Evolutionary conservation across 371 early-diverging fungal genomes (phyloP).

Genomic region (Mortierella sp.): DNA sequence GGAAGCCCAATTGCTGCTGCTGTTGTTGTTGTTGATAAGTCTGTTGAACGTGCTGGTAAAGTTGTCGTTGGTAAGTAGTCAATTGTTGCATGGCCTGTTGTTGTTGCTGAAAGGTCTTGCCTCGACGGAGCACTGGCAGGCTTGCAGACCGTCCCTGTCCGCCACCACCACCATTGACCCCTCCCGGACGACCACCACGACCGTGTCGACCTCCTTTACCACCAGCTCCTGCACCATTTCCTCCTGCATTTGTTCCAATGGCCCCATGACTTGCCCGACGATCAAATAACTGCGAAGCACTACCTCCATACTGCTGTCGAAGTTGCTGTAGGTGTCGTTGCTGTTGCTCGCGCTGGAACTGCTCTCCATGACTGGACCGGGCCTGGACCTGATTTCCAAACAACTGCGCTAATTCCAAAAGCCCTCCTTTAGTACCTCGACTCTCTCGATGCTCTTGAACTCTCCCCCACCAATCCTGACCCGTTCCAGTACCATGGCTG

Average conservation of each 20-base stretch:
- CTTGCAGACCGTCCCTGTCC: constrained; percentile 1
- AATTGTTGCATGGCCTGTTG: constrained; percentile 49
- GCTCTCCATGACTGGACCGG: constrained; percentile 10
- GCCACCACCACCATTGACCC: background rate
- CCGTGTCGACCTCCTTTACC: constrained; percentile 19
- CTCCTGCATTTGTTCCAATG: constrained; percentile 13
- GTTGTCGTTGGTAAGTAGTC: constrained; percentile 42
- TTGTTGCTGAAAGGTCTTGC: constrained; percentile 53
- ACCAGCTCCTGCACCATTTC: constrained; percentile 3
- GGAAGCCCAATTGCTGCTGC: constrained; percentile 7
- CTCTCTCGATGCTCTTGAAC: constrained; percentile 1
- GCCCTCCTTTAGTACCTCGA: background rate
- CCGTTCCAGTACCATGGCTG: background rate
- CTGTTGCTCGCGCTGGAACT: constrained; percentile 18
- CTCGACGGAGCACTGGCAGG: constrained; percentile 21
- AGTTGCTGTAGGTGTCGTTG: constrained; percentile 23
- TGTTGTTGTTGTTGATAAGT: constrained; percentile 33
- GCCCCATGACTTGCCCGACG: constrained; percentile 21
- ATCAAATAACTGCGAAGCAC: background rate
- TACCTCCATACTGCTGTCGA: constrained; percentile 15
- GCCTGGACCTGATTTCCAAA: constrained; percentile 10
- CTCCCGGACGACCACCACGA: constrained; percentile 18
- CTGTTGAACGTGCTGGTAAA: constrained; percentile 39
- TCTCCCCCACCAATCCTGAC: background rate
- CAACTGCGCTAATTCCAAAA: constrained; percentile 1